Conservation (phyloP, 1,139 yeast genomes). For the Yamadazyma taylorii region DNA sequence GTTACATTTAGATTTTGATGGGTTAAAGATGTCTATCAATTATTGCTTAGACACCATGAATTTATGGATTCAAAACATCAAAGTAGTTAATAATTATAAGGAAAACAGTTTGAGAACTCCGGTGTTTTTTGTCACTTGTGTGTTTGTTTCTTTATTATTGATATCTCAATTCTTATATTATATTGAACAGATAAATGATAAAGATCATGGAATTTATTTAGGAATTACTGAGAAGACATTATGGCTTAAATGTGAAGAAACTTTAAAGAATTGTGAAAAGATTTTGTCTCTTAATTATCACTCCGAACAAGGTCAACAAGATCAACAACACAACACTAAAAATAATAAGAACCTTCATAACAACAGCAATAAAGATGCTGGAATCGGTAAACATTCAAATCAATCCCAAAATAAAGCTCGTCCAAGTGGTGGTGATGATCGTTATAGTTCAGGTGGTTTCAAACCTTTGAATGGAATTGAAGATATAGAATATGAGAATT, state of each 20-base stretch:
- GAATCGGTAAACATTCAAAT: background rate
- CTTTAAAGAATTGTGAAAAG: conserved; percentile 57
- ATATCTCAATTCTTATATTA: conserved; percentile 60
- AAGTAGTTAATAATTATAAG: conserved; percentile 60
- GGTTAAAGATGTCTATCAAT: conserved; percentile 56
- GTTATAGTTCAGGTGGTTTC: background rate
- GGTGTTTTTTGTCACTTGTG: conserved; percentile 67
- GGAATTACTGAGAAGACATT: conserved; percentile 43
- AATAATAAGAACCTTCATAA: no score
- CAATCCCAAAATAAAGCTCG: conserved; percentile 7
- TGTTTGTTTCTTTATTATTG: conserved; percentile 59
- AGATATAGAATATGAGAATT: conserved; percentile 26
- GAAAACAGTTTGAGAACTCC: conserved; percentile 71
- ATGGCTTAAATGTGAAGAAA: conserved; percentile 51
- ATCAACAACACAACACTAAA: background rate
- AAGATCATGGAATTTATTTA: conserved; percentile 18
- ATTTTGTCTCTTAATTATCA: conserved; percentile 14
- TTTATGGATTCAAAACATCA: conserved; percentile 69
- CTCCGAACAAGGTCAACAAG: conserved; percentile 1
- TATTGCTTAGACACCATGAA: conserved; percentile 60
- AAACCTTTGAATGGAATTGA: conserved; percentile 4
- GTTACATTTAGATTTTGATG: conserved; percentile 50
- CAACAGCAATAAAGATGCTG: background rate
- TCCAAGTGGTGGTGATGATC: background rate
- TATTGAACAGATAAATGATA: conserved; percentile 42